Percentiles rank a stretch among this genome's conserved stretches.
Evolutionary conservation across 2,329 filamentous ascomycete genomes (phyloP).

Genomic region (Botrytis sinoallii): DNA sequence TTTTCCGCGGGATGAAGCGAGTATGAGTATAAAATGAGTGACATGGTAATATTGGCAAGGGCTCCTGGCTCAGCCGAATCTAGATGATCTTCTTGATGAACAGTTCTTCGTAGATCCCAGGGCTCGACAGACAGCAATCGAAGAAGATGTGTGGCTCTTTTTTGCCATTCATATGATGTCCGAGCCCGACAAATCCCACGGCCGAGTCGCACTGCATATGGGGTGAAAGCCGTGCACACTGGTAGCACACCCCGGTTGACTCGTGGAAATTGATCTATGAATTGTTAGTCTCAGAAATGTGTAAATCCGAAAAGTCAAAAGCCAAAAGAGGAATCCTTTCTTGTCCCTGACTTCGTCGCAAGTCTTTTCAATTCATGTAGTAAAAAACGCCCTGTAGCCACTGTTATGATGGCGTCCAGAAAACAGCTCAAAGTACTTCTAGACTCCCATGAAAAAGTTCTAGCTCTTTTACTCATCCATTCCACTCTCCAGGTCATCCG

Average conservation of each 20-base stretch:
- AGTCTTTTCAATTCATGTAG: no score
- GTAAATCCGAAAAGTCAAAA: not conserved
- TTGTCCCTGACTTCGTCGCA: not conserved
- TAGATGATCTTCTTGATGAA: not conserved
- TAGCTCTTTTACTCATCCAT: not conserved
- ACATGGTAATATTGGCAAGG: not conserved
- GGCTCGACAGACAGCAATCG: not conserved
- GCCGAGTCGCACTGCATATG: not conserved
- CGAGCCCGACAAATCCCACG: not conserved
- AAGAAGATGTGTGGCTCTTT: not conserved
- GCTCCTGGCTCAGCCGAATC: not conserved
- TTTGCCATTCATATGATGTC: conserved; percentile 5
- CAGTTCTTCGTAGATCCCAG: not conserved
- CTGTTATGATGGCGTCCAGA: not conserved
- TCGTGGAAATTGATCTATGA: not conserved
- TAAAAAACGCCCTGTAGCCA: not conserved
- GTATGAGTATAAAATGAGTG: not conserved
- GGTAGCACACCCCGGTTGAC: not conserved
- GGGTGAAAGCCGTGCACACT: not conserved
- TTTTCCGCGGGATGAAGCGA: not conserved
- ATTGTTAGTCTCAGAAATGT: not conserved
- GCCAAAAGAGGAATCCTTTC: not conserved
- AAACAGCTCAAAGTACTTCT: not conserved
- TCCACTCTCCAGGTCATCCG: not conserved
- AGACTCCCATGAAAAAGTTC: not conserved